phyloP scores from a whole-genome alignment of 495 filamentous ascomycete genomes.

The Margaritispora aquatica region DNA sequence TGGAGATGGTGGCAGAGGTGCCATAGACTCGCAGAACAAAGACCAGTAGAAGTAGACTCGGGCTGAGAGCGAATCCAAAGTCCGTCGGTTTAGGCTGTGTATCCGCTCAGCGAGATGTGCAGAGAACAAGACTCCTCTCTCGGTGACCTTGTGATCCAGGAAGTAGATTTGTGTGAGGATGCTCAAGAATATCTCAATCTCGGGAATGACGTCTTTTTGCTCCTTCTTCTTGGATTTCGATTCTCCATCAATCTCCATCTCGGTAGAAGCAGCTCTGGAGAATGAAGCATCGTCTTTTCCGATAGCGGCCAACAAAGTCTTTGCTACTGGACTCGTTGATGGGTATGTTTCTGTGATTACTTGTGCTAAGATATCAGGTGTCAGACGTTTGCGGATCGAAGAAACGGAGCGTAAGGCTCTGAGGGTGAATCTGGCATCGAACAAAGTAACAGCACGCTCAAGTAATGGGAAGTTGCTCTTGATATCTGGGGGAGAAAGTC shows the following conservation, averaged over 20 bases:
- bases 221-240: conserved; percentile 48
- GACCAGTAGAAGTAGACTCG: conserved; percentile 98
- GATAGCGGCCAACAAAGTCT: conserved; percentile 62
- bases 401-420: conserved; percentile 92
- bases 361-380: conserved; percentile 70
- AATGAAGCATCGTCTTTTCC: conserved; percentile 58
- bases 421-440: conserved; percentile 91
- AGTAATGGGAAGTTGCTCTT: conserved; percentile 87
- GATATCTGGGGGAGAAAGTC: conserved; percentile 58
- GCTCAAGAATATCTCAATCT: conserved; percentile 87
- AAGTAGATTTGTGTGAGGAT: conserved; percentile 87
- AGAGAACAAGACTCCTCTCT: conserved; percentile 79
- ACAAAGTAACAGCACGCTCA: conserved; percentile 85
- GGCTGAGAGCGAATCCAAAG: conserved; percentile 86
- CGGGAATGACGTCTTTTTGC: conserved; percentile 72
- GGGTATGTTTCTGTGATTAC: conserved; percentile 76
- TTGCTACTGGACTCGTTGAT: conserved; percentile 55
- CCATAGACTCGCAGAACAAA: conserved; percentile 84
- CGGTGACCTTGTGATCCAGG: conserved; percentile 72
- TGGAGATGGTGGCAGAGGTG: conserved; percentile 79
- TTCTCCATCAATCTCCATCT: conserved; percentile 77
- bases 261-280: conserved; percentile 41
- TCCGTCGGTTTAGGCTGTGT: conserved; percentile 85
- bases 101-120: conserved; percentile 72
- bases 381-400: conserved; percentile 85